phyloP scores from a whole-genome alignment of 2,329 filamentous ascomycete genomes.

The Calycina marina region DNA sequence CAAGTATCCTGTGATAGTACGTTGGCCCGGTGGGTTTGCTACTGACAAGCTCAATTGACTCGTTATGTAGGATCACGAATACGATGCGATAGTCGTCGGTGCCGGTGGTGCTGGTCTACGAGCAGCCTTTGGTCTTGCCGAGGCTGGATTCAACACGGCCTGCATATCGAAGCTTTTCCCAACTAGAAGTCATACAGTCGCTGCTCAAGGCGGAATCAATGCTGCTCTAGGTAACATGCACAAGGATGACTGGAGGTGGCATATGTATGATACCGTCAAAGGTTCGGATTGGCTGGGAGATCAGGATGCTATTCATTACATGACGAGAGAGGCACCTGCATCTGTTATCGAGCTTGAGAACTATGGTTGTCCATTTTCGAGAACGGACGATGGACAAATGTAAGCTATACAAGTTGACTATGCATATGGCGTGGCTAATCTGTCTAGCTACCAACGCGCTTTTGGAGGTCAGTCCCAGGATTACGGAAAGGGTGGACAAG shows the following conservation, averaged over 20 bases:
- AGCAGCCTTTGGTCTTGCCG: constrained; percentile 72
- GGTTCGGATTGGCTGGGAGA: constrained; percentile 44
- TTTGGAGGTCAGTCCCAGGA: constrained; percentile 96
- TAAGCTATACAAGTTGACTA: constrained; percentile 38
- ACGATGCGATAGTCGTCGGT: constrained; percentile 43
- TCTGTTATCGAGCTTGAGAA: constrained; percentile 40
- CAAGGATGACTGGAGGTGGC: constrained; percentile 42
- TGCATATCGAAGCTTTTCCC: constrained; percentile 62
- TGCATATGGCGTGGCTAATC: background rate
- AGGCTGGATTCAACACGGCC: constrained; percentile 80
- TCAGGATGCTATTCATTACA: constrained; percentile 45
- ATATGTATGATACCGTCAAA: constrained; percentile 46
- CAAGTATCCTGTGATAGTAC: constrained; percentile 87
- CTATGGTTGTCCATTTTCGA: constrained; percentile 39
- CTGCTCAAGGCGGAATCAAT: constrained; percentile 74
- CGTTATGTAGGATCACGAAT: constrained; percentile 62
- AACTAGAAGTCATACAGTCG: constrained; percentile 73
- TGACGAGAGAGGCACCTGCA: constrained; percentile 38
- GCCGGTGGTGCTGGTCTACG: constrained; percentile 71
- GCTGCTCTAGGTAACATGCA: constrained; percentile 62
- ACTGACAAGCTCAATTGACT: constrained; percentile 9
- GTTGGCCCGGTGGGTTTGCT: constrained; percentile 5
- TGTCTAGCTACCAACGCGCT: constrained; percentile 57
- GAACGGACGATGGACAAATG: constrained; percentile 27
- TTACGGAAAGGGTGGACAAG: constrained; percentile 92